Percentiles rank a stretch among this genome's conserved stretches.
Conservation (phyloP, 2,329 filamentous ascomycete species). For the Blastomyces parvus region DNA sequence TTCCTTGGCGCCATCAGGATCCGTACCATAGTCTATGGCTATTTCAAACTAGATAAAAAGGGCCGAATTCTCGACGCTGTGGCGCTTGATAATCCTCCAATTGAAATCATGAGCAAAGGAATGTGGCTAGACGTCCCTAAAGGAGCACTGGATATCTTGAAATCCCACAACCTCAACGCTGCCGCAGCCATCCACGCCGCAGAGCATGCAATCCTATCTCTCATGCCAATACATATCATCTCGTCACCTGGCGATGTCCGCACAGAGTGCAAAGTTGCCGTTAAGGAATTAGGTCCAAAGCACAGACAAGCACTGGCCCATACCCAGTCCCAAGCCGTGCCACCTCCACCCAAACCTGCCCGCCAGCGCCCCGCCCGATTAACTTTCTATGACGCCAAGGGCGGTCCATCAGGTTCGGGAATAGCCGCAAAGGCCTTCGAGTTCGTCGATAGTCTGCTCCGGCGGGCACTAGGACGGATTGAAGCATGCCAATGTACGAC, state of each 20-base stretch:
- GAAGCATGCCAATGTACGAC: constrained; percentile 61
- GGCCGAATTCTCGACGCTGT: constrained; percentile 83
- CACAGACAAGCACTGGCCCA: constrained; percentile 8
- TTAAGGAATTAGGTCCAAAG: constrained; percentile 72
- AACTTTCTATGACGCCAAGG: constrained; percentile 93
- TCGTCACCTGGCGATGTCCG: constrained; percentile 83
- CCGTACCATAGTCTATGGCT: constrained; percentile 82
- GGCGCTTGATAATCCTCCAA: constrained; percentile 84
- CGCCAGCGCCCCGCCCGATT: constrained; percentile 79
- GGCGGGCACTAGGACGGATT: constrained; percentile 66
- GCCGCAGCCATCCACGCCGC: constrained; percentile 90
- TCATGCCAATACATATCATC: constrained; percentile 86
- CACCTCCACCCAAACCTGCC: constrained; percentile 30
- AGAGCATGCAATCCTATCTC: constrained; percentile 76
- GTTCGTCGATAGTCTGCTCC: constrained; percentile 69
- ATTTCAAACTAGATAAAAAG: constrained; percentile 89
- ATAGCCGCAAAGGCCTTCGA: constrained; percentile 92
- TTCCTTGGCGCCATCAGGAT: constrained; percentile 84
- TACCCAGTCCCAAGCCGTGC: constrained; percentile 12
- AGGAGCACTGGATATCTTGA: constrained; percentile 66
- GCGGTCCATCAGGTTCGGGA: constrained; percentile 70
- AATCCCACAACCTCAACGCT: constrained; percentile 61
- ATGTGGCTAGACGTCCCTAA: constrained; percentile 94
- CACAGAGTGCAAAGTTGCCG: constrained; percentile 82
- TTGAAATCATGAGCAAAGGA: constrained; percentile 73